Evolutionary conservation across 225 moss, liverwort and hornwort genomes (phyloP).

Genomic region (Pseudisothecium myosuroides): DNA sequence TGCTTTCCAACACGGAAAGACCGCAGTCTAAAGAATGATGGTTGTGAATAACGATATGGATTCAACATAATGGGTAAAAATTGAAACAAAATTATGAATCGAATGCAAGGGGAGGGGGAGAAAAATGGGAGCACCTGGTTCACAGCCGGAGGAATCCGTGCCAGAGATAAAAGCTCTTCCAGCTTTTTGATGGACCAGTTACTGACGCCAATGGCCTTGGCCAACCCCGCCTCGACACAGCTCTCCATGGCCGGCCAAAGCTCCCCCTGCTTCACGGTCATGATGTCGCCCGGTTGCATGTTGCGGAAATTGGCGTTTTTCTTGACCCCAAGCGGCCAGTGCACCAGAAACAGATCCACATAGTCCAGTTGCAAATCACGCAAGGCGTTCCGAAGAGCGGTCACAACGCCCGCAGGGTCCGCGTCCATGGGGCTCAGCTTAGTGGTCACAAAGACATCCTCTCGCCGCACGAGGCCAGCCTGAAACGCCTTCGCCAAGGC

Average conservation of each 20-base stretch:
- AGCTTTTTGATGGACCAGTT: slow-evolving; percentile 44
- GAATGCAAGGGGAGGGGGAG: background rate
- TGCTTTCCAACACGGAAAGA: background rate
- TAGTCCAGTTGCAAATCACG: slow-evolving; percentile 35
- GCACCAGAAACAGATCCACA: slow-evolving; percentile 42
- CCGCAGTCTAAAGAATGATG: background rate
- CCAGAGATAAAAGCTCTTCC: slow-evolving; percentile 19
- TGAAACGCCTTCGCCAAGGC: slow-evolving; percentile 8
- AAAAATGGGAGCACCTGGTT: slow-evolving; percentile 24
- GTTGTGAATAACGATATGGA: no score
- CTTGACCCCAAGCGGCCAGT: slow-evolving; percentile 11
- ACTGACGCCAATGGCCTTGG: slow-evolving; percentile 51
- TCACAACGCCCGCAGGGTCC: background rate
- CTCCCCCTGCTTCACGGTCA: background rate
- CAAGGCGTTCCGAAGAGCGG: background rate
- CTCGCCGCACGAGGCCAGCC: slow-evolving; percentile 12
- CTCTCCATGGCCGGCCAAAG: slow-evolving; percentile 41
- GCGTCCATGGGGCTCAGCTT: background rate
- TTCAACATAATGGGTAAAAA: background rate
- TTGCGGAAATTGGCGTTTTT: fast-evolving
- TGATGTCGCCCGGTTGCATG: background rate
- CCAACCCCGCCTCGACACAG: slow-evolving; percentile 15
- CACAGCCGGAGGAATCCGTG: slow-evolving; percentile 35
- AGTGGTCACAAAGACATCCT: slow-evolving; percentile 45
- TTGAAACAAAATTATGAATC: background rate